Evolutionary conservation across 305 asterid genomes (phyloP).

Genomic region (Galium porrigens): DNA sequence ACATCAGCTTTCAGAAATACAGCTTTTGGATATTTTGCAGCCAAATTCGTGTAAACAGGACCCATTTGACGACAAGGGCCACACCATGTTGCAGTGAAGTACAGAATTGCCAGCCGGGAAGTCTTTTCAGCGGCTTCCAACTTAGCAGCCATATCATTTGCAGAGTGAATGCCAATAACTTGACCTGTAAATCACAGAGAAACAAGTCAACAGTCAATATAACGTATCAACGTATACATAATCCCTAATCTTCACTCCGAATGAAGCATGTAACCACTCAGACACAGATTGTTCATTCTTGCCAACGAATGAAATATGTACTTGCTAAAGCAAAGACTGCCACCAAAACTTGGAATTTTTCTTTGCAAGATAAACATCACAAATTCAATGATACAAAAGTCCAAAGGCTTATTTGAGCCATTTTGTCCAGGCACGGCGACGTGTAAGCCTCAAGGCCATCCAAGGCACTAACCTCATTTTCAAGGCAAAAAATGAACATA

Average conservation of each 20-base stretch:
- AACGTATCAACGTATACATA: not conserved
- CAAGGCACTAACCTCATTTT: not conserved
- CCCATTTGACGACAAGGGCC: slow-evolving; percentile 38
- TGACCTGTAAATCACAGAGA: slow-evolving; percentile 29
- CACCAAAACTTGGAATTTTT: not conserved
- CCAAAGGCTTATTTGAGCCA: not conserved
- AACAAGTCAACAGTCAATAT: not conserved
- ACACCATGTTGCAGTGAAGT: slow-evolving; percentile 51
- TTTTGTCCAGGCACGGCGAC: not conserved
- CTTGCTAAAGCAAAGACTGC: not conserved
- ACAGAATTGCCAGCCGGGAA: slow-evolving; percentile 37
- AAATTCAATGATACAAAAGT: not conserved
- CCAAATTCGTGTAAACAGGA: slow-evolving; percentile 31
- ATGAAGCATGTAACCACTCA: not conserved
- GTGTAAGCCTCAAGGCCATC: not conserved
- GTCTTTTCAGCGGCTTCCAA: slow-evolving; percentile 31
- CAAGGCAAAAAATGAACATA: not conserved
- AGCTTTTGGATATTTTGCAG: slow-evolving; percentile 28
- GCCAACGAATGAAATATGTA: not conserved
- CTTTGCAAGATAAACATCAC: not conserved
- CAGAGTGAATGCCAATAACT: slow-evolving; percentile 32
- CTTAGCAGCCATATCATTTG: slow-evolving; percentile 23
- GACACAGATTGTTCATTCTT: not conserved
- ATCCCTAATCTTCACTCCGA: not conserved
- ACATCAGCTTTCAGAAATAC: slow-evolving; percentile 45